These are phyloP conservation scores for Trichoderma semiorbis DNA, from an alignment of 2,329 filamentous ascomycete genomes.

Conservation along the genomic window DNA sequence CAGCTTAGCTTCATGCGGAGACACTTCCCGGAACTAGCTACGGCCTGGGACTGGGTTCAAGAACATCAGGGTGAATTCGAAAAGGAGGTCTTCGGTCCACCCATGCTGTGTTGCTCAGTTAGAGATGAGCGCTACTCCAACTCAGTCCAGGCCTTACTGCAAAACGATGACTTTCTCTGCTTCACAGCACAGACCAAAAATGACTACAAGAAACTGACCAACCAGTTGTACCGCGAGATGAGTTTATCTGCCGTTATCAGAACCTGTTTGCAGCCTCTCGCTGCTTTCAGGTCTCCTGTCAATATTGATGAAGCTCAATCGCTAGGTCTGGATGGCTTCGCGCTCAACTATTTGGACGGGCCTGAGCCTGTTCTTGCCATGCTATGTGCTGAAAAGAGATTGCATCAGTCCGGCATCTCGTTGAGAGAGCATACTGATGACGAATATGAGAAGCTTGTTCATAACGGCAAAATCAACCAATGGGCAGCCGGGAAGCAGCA, in stretches of 20 bases:
- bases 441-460: slow-evolving; percentile 64
- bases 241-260: slow-evolving; percentile 70
- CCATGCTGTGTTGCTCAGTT: slow-evolving; percentile 75
- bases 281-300: slow-evolving; percentile 53
- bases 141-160: slow-evolving; percentile 51
- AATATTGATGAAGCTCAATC: slow-evolving; percentile 50
- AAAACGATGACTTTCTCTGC: slow-evolving; percentile 52
- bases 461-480: slow-evolving; percentile 54
- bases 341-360: slow-evolving; percentile 73
- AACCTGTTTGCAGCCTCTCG: slow-evolving; percentile 53
- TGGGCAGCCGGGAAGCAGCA: slow-evolving; percentile 67
- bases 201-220: slow-evolving; percentile 72
- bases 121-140: slow-evolving; percentile 65
- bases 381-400: slow-evolving; percentile 70
- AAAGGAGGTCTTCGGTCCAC: slow-evolving; percentile 74
- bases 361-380: slow-evolving; percentile 82
- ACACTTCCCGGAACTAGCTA: slow-evolving; percentile 60
- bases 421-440: slow-evolving; percentile 60
- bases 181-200: slow-evolving; percentile 73
- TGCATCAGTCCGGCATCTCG: slow-evolving; percentile 67
- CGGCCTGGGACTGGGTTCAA: slow-evolving; percentile 80
- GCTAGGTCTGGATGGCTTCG: slow-evolving; percentile 74
- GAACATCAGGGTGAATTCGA: slow-evolving; percentile 66
- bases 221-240: slow-evolving; percentile 60
- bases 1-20: slow-evolving; percentile 63